phyloP scores from a whole-genome alignment of 176 grass and related monocot species.

The Carex scoparia region DNA sequence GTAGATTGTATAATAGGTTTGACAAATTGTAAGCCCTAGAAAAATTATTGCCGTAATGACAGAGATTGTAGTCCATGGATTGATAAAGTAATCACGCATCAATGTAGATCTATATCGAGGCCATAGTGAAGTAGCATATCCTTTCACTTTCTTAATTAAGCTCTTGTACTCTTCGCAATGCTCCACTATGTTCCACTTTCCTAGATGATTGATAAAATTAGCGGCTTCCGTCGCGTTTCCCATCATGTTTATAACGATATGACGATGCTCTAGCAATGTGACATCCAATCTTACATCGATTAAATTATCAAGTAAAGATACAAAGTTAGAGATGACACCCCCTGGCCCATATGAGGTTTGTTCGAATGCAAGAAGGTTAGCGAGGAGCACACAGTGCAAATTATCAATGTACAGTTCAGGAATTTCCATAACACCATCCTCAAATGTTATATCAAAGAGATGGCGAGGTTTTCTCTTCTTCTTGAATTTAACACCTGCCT shows the following conservation, averaged over 20 bases:
- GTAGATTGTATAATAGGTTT: conserved; percentile 17
- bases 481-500: conserved; percentile 23
- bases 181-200: neutral
- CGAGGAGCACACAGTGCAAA: neutral
- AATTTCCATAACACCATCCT: conserved; percentile 29
- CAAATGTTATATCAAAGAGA: conserved; percentile 25
- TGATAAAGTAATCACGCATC: conserved; percentile 36
- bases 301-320: conserved; percentile 31
- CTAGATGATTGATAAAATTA: conserved; percentile 5
- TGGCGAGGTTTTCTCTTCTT: neutral
- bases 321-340: conserved; percentile 18
- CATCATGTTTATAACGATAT: conserved; percentile 20
- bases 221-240: neutral
- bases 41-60: neutral
- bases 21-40: neutral
- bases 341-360: neutral
- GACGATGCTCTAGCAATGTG: neutral
- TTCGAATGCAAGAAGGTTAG: conserved; percentile 41
- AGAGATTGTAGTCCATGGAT: conserved; percentile 31
- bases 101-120: conserved; percentile 20
- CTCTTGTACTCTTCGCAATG: neutral
- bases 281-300: conserved; percentile 21
- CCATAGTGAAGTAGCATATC: neutral
- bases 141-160: conserved; percentile 3
- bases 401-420: conserved; percentile 26